A percentile compares a stretch with the other conserved stretches of the same genome.
phyloP scores from a whole-genome alignment of 257 asterid genomes.

The Gynochthodes officinalis region DNA sequence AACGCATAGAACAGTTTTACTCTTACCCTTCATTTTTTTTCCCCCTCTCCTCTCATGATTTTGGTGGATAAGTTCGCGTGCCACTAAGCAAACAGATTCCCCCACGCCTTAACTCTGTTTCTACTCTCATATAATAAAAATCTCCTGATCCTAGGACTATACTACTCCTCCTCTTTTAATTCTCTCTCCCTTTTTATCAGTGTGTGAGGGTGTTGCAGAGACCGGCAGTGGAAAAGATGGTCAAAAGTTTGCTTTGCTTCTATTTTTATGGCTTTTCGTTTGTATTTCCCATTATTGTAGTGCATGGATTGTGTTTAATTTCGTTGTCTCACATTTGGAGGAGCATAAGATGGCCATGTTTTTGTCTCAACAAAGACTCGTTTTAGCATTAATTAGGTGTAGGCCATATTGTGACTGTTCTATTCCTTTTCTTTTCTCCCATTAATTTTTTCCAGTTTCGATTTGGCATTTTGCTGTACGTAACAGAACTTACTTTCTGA shows the following conservation, averaged over 20 bases:
- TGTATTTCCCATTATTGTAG: not conserved
- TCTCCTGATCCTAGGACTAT: conserved; percentile 46
- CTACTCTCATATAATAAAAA: conserved; percentile 10
- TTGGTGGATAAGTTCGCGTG: conserved; percentile 54
- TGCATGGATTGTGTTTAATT: not conserved
- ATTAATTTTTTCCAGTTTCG: no score
- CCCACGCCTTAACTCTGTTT: conserved; percentile 44
- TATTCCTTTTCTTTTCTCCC: no score
- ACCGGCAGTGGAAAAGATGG: conserved; percentile 16
- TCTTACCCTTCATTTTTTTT: not conserved
- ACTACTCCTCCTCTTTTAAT: not conserved
- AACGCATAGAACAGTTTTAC: no score
- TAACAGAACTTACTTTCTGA: no score
- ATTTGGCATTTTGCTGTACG: no score
- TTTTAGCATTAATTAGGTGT: not conserved
- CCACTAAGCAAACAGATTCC: conserved; percentile 34
- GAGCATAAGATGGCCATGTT: conserved; percentile 4
- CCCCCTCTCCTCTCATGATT: conserved; percentile 36
- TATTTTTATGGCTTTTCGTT: not conserved
- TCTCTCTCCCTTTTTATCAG: conserved; percentile 2
- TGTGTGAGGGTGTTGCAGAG: not conserved
- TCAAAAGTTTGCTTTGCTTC: conserved; percentile 18
- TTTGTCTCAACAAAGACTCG: not conserved
- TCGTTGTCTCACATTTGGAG: not conserved
- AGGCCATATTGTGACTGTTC: not conserved